A percentile compares a stretch with the other conserved stretches of the same genome.
These are phyloP conservation scores for Phaeosphaeriaceae sp. DNA, from an alignment of 2,329 filamentous ascomycete species.

Conservation along the genomic window DNA sequence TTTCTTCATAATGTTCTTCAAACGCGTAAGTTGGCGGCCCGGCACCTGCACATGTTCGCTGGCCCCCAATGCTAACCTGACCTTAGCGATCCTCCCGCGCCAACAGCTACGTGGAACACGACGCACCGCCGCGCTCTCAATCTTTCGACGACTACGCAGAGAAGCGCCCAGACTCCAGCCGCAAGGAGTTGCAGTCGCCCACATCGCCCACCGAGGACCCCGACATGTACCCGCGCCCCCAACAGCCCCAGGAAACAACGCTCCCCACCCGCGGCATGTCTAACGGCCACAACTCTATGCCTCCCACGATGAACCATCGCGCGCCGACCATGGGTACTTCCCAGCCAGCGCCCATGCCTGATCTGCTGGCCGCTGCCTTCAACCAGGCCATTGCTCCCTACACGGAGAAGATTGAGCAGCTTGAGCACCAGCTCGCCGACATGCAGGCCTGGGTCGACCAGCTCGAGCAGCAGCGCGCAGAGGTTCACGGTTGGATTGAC, in stretches of 20 bases:
- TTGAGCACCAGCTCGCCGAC: constrained; percentile 60
- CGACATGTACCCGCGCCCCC: constrained; percentile 55
- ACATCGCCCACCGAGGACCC: constrained; percentile 36
- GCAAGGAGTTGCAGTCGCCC: constrained; percentile 43
- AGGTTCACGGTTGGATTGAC: constrained; percentile 63
- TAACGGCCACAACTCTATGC: constrained; percentile 29
- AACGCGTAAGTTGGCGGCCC: constrained; percentile 36
- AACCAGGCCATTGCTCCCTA: constrained; percentile 61
- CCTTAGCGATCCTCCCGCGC: constrained; percentile 38
- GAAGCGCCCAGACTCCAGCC: constrained; percentile 49
- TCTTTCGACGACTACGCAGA: constrained; percentile 51
- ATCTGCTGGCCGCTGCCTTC: constrained; percentile 60
- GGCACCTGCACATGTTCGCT: neutral
- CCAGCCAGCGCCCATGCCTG: constrained; percentile 55
- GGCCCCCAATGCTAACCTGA: neutral
- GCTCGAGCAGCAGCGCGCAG: constrained; percentile 58
- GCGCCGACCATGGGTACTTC: constrained; percentile 26
- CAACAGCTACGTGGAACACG: constrained; percentile 58
- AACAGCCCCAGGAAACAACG: constrained; percentile 50
- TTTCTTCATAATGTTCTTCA: constrained; percentile 56
- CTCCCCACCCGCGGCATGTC: constrained; percentile 28
- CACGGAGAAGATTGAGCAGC: constrained; percentile 60
- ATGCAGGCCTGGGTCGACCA: constrained; percentile 58
- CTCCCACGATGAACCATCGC: constrained; percentile 30
- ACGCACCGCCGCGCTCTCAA: constrained; percentile 49